These are phyloP conservation scores for Antrodiella citrinella DNA, from an alignment of 768 basidiomycete species.

Conservation along the genomic window DNA sequence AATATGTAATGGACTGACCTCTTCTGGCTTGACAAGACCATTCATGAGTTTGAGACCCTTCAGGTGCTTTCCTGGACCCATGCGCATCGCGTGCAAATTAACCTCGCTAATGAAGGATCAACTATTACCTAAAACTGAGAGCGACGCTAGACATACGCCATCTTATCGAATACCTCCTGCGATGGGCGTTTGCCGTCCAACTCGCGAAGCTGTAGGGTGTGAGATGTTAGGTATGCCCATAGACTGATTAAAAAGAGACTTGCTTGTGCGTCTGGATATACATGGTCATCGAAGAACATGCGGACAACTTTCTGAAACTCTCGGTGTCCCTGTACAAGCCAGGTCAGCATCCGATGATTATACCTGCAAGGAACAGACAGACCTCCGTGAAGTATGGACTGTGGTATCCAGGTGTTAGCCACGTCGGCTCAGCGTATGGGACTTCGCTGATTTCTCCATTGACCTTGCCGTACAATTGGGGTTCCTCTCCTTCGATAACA, in stretches of 20 bases:
- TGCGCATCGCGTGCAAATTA: conserved; percentile 85
- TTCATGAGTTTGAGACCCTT: conserved; percentile 70
- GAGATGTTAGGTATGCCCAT: background rate
- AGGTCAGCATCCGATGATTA: background rate
- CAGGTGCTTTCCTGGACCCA: conserved; percentile 87
- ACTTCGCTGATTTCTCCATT: conserved; percentile 61
- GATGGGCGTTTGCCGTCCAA: conserved; percentile 84
- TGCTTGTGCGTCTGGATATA: conserved; percentile 38
- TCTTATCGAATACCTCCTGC: conserved; percentile 68
- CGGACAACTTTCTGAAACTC: conserved; percentile 52
- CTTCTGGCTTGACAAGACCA: conserved; percentile 70
- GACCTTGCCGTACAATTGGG: conserved; percentile 38
- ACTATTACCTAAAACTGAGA: too few relatives aligned
- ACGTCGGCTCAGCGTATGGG: conserved; percentile 86
- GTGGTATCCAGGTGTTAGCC: conserved; percentile 64
- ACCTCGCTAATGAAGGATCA: too few relatives aligned
- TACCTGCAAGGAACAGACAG: conserved; percentile 12
- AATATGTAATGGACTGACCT: conserved; percentile 22
- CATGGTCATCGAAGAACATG: conserved; percentile 60
- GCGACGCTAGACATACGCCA: conserved; percentile 74
- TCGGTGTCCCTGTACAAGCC: conserved; percentile 42
- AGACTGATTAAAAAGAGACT: background rate
- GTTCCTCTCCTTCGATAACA: conserved; percentile 54
- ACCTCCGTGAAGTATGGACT: conserved; percentile 75
- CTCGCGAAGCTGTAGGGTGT: conserved; percentile 45